Evolutionary conservation across 2,329 filamentous ascomycete species (phyloP), one percentile per base, ranked within the genome.

Genomic region (Penicillium sp.): DNA sequence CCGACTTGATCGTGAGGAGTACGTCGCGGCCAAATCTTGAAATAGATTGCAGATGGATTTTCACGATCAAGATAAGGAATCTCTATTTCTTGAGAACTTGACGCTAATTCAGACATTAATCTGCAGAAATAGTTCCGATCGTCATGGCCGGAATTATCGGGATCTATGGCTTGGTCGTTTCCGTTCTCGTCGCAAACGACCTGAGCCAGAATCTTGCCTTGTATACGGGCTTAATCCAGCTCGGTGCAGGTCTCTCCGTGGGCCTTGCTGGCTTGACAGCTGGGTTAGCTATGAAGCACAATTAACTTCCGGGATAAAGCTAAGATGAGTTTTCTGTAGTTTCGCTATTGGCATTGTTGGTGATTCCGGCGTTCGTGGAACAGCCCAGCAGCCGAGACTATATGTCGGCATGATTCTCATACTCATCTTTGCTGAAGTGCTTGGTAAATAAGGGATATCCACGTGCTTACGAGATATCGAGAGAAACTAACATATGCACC

Each of bases 101-200:
- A 0, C n/a, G 22, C 11, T 22, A n/a, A 31, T 31, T 41, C n/a
- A 6, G 12, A 28, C 25, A 28, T 28, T 28, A 12, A 17, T 34
- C 14, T 4, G 34, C 3, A 98, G 94, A 97, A 86, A 97, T 98
- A 80, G 94, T 98, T 67, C 95, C 95, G 78, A 94, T 98, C 81
- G 96, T 99, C 88, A 99, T 99, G 95, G 95, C 95, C 85, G 95
- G 95, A 98, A 99, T 99, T 82, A 98, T 99, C 82, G 95, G 92
- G 90, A 98, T 99, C 80, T 99, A 95, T 83, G 91, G 91, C 73
- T 86, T 95, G 67, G 91, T 95, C 81, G 90, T 94, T 63, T 93
- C 91, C n/a, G 91, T 95, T 77, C 81, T 95, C 73, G 92, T 95
- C 75, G 92, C 91, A 74, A 90, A 92, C 77, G 88, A 87, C 71